Percentiles rank a stretch among this genome's conserved stretches.
These are phyloP conservation scores for Colletotrichum agaves DNA, from an alignment of 2,329 filamentous ascomycete genomes.

Conservation along the genomic window DNA sequence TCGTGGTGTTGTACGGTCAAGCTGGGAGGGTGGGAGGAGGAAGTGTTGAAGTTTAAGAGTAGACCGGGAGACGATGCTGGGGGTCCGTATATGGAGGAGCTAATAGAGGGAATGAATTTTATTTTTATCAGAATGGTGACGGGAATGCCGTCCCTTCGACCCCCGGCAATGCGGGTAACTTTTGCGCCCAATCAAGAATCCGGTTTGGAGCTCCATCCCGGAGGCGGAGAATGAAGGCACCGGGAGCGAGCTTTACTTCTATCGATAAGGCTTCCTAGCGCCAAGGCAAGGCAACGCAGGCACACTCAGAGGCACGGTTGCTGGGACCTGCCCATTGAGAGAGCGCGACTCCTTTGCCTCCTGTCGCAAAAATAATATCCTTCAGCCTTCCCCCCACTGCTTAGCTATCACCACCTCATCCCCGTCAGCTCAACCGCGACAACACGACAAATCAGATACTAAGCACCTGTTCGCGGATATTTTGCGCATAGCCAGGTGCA, in stretches of 20 bases:
- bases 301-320: slow-evolving; percentile 9
- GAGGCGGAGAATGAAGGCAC: slow-evolving; percentile 31
- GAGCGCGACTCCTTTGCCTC: slow-evolving; percentile 19
- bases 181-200: slow-evolving; percentile 29
- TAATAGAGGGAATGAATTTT: slow-evolving; percentile 37
- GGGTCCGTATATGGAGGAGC: slow-evolving; percentile 31
- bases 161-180: slow-evolving; percentile 16
- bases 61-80: slow-evolving; percentile 15
- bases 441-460: neutral
- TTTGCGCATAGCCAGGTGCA: neutral
- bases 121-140: slow-evolving; percentile 39
- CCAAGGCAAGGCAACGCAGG: slow-evolving; percentile 6
- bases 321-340: slow-evolving; percentile 30
- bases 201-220: slow-evolving; percentile 26
- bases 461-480: neutral
- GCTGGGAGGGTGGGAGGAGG: neutral
- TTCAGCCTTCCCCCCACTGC: slow-evolving; percentile 33
- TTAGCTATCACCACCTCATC: neutral
- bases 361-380: slow-evolving; percentile 36
- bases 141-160: slow-evolving; percentile 31
- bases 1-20: slow-evolving; percentile 26
- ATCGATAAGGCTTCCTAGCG: slow-evolving; percentile 29
- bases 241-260: slow-evolving; percentile 29
- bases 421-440: slow-evolving; percentile 6
- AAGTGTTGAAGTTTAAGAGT: slow-evolving; percentile 3